A percentile compares a stretch with the other conserved stretches of the same genome.
Evolutionary conservation across 2,329 filamentous ascomycete species (phyloP).

Genomic region (Decorospora gaudefroyi): DNA sequence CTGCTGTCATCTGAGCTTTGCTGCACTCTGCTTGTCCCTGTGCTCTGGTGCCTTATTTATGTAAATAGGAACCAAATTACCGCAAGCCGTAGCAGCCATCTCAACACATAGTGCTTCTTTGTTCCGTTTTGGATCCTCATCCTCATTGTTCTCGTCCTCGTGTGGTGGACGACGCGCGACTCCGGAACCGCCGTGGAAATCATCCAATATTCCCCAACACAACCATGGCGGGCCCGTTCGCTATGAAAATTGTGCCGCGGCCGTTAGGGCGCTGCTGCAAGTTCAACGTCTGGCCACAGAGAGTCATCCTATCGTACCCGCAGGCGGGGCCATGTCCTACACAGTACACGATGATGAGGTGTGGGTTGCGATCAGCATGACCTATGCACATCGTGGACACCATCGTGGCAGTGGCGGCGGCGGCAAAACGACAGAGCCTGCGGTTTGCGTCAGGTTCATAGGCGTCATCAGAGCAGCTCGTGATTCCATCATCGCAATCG

Average conservation of each 20-base stretch:
- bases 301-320: conserved; percentile 7
- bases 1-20: conserved; percentile 10
- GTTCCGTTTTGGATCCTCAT: conserved; percentile 5
- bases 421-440: conserved; percentile 18
- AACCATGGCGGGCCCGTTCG: conserved; percentile 17
- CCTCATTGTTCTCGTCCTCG: conserved; percentile 3
- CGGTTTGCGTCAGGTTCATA: conserved; percentile 7
- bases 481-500: conserved; percentile 30
- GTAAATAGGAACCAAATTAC: conserved; percentile 35
- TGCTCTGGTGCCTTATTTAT: conserved; percentile 12
- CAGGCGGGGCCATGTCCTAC: conserved; percentile 17
- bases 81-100: conserved; percentile 11
- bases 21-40: conserved; percentile 1
- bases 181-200: conserved; percentile 7
- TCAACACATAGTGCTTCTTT: not conserved
- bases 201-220: conserved; percentile 3
- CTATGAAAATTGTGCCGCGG: conserved; percentile 32
- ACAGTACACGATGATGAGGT: conserved; percentile 18
- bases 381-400: conserved; percentile 24
- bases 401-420: conserved; percentile 20
- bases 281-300: conserved; percentile 19
- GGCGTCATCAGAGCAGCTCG: conserved; percentile 28
- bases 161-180: conserved; percentile 5
- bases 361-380: conserved; percentile 20
- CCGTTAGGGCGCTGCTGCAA: conserved; percentile 26